Conservation (phyloP, 345 rosid species). For the Psidium friedrichsthalianum region DNA sequence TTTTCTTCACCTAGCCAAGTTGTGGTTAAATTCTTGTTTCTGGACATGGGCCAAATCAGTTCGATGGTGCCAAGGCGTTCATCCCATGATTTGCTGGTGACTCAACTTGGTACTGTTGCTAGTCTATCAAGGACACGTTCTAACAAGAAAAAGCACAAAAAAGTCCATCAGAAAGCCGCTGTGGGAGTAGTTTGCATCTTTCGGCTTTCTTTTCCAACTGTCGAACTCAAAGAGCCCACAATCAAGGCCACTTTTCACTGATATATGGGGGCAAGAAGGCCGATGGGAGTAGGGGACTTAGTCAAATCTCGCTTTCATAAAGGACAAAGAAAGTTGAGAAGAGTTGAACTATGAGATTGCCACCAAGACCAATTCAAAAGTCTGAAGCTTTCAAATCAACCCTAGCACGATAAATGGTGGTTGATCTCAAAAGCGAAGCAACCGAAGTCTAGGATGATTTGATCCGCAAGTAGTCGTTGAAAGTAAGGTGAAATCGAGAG, state of each 20-base stretch:
- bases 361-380: background rate
- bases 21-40: background rate
- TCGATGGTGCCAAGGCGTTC: background rate
- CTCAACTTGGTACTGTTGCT: background rate
- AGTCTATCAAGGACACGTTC: background rate
- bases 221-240: background rate
- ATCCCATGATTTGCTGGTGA: background rate
- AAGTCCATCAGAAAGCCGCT: background rate
- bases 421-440: background rate
- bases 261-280: background rate
- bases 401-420: background rate
- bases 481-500: background rate
- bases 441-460: background rate
- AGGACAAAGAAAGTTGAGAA: background rate
- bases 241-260: background rate
- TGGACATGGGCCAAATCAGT: background rate
- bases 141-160: background rate
- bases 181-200: background rate
- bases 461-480: background rate
- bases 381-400: background rate
- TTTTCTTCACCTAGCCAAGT: background rate
- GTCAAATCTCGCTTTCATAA: background rate
- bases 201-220: background rate
- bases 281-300: background rate
- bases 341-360: background rate